Base-by-base conservation (phyloP, 1,139 yeast species). In the Candida dubliniensis region DNA sequence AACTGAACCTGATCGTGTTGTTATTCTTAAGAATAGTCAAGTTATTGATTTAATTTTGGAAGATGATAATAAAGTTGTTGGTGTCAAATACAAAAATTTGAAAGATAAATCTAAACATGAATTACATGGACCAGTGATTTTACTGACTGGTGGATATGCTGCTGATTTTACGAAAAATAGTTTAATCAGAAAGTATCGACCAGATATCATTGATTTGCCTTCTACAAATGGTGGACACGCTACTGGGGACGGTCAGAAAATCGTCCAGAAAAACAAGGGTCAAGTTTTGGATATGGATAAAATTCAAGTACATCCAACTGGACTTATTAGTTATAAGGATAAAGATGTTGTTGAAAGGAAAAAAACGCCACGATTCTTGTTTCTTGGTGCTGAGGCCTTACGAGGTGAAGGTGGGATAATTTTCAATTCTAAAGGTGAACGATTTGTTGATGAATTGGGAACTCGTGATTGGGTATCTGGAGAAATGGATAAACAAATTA, bases 271-370 rank as follows among this genome's bases (percentile, higher is more conserved):
- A 43, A 66, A 69, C 47, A 79, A 84, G 26, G 95, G 87, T 9
- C 66, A 75, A 32, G 77, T 85, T 35, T 77, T 84, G 36, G 90
- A 85, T 59, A 74, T 86, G 80, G 88, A 84, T 40, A 83, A 85
- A 60, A 81, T 86, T 34, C 95, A 87, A 63, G 84, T 87, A 12
- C 91, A 84, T 54, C 96, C 96, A 23, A 85, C 95, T 8, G 95
- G 95, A 0, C 76, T 87, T 54, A 76, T 87, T 48, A 87, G 84
- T 53, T 82, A 82, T 40, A 69, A 75, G 44, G 87, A 83, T 52
- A 72, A 69, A 14, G 78, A 75, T 11, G 71, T 71, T 9, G 67
- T 72, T 40, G 49, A 46, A 10, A 75, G 77, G 4, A 61, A 59
- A 47, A 71, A 69, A 36, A 52, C 56, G 1, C 78, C 78, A 1